Conservation (phyloP, 345 rosid genomes). For the Triadica sebifera region DNA sequence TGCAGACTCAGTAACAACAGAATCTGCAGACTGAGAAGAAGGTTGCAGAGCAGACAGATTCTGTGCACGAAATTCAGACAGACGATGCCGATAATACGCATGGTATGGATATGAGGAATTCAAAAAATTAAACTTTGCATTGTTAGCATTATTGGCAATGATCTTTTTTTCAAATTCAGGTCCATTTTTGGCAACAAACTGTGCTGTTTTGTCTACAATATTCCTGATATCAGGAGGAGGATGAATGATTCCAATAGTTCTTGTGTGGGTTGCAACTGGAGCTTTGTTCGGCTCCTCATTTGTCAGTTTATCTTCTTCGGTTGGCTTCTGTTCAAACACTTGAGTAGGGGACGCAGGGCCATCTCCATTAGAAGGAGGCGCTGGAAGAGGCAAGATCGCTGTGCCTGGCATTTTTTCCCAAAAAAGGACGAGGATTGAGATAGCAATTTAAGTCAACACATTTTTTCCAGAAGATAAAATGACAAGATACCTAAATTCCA, state of each 20-base stretch:
- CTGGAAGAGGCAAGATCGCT: constrained; percentile 70
- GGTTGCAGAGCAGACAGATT: constrained; percentile 43
- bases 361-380: constrained; percentile 65
- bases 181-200: constrained; percentile 72
- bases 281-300: constrained; percentile 45
- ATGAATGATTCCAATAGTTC: constrained; percentile 76
- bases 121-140: constrained; percentile 73
- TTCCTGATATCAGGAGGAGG: constrained; percentile 86
- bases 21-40: constrained; percentile 32
- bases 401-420: constrained; percentile 45
- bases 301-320: constrained; percentile 32
- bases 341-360: constrained; percentile 67
- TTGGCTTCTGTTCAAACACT: constrained; percentile 34
- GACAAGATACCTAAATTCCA: not conserved
- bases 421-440: not conserved
- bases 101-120: constrained; percentile 66
- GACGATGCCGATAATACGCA: constrained; percentile 67
- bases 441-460: not conserved
- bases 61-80: constrained; percentile 65
- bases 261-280: constrained; percentile 68
- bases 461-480: not conserved
- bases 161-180: constrained; percentile 78
- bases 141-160: constrained; percentile 58
- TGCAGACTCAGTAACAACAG: constrained; percentile 35
- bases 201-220: constrained; percentile 80